Evolutionary conservation across 441 rosid species (phyloP).

Genomic region (Melastoma candidum): DNA sequence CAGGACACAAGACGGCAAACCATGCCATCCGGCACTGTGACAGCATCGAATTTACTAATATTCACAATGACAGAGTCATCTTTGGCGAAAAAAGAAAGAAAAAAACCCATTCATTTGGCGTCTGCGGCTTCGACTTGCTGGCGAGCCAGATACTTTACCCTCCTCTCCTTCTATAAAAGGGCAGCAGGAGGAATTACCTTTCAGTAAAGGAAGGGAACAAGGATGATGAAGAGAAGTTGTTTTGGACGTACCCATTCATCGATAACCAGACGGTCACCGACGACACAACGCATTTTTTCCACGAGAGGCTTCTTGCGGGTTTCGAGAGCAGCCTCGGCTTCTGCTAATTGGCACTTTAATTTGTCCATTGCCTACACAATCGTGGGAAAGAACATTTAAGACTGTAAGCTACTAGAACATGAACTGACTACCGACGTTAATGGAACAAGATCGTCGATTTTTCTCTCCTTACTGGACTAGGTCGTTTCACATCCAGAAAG

Average conservation of each 20-base stretch:
- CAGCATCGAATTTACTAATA: too few species aligned
- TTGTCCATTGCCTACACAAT: constrained; percentile 46
- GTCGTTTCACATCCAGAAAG: constrained; percentile 37
- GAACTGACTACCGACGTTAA: not conserved
- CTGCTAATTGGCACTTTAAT: constrained; percentile 49
- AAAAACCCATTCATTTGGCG: constrained; percentile 17
- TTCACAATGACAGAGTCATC: too few species aligned
- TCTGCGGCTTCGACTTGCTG: constrained; percentile 48
- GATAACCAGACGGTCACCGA: constrained; percentile 62
- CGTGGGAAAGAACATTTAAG: constrained; percentile 3
- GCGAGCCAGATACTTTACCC: constrained; percentile 67
- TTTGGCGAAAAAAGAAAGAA: constrained; percentile 1
- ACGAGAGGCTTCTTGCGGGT: constrained; percentile 52
- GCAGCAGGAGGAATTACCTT: too few species aligned
- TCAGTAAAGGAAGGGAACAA: too few species aligned
- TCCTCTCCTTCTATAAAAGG: constrained; percentile 45
- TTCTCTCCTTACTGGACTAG: constrained; percentile 41
- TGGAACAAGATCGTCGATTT: constrained; percentile 1
- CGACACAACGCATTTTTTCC: constrained; percentile 47
- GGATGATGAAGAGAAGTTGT: too few species aligned
- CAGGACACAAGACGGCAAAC: too few species aligned
- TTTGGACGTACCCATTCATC: constrained; percentile 56
- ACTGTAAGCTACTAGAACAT: not conserved
- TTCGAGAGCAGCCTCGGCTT: constrained; percentile 69
- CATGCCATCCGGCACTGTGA: too few species aligned